Base-by-base conservation (phyloP, 768 basidiomycete genomes). In the Russula virescens region DNA sequence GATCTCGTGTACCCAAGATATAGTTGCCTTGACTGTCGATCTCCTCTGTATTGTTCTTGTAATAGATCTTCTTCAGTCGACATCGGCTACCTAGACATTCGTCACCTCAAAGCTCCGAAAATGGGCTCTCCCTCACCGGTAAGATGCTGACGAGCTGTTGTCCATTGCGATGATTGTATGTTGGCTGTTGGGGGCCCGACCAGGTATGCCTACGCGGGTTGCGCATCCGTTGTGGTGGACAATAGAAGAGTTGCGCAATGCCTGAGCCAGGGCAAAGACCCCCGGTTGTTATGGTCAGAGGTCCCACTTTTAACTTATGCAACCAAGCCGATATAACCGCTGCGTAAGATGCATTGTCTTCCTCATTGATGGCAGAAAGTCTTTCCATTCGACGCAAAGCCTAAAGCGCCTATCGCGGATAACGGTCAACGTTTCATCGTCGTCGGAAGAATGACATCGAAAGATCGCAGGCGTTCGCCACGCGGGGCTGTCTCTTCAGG, bases 31-130 rank as follows among this genome's bases (percentile, higher is more conserved):
- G 66, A 66, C 10, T 54, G 28, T 55, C 64, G 64, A 47, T 55
- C 23, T 34, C 63, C 63, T 57, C 50, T 65, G 43, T 67, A 61
- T 13, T 66, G 43, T 35, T 67, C 60, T 51, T 67, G 66, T 48
- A 67, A 56, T 40, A 67, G 60, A 26, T 67, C 66, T 34, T 67
- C 66, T 55, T 67, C 65, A 16, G 66, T 62, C 3, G 60, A 54
- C 66, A 67, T 67, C 16, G 58, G 64, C 66, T 67, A 50, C 19
- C 38, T 47, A 58, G 2, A 8, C 25, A 60, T 64, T 60, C n/a
- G 48, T 64, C 46, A 60, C 63, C 42, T 25, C 31, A 48, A 35
- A 18, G 43, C 34, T 42, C 35, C 31, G 6, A n/a, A 40, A 28
- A 47, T 50, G 25, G 21, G 35, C 10, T 28, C 31, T n/a, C 28